phyloP scores from a whole-genome alignment of 208 protist genomes.

The Leishmania mexicana region DNA sequence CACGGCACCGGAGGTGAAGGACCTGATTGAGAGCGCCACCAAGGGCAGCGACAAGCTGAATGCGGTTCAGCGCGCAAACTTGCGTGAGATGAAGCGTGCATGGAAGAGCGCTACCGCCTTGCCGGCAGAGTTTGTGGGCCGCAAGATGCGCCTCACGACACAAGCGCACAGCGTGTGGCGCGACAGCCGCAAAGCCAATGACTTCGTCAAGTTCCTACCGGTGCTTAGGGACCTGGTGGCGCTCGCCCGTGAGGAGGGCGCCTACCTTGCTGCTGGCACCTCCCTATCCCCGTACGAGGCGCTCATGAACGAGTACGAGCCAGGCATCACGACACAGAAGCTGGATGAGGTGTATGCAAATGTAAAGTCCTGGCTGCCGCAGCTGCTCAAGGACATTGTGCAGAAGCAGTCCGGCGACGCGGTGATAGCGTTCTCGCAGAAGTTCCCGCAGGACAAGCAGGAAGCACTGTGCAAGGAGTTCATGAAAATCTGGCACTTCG shows the following conservation, averaged over 20 bases:
- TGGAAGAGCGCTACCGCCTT: conserved; percentile 49
- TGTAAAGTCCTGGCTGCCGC: conserved; percentile 80
- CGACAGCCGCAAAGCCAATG: conserved; percentile 65
- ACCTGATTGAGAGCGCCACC: conserved; percentile 46
- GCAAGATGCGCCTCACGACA: conserved; percentile 58
- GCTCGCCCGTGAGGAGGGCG: conserved; percentile 65
- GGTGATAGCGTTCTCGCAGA: conserved; percentile 35
- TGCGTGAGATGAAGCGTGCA: conserved; percentile 65
- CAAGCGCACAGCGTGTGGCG: conserved; percentile 63
- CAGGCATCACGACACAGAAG: conserved; percentile 59
- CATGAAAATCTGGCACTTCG: conserved; percentile 75
- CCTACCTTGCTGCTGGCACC: conserved; percentile 47
- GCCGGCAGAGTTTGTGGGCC: conserved; percentile 58
- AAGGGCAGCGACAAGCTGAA: conserved; percentile 35
- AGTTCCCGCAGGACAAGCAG: conserved; percentile 62
- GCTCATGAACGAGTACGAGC: conserved; percentile 82
- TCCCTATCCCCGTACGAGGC: conserved; percentile 73
- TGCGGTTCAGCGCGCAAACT: conserved; percentile 55
- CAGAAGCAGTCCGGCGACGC: conserved; percentile 44
- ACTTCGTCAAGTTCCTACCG: conserved; percentile 71
- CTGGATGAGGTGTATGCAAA: conserved; percentile 76
- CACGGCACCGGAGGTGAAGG: conserved; percentile 46
- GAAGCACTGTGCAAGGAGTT: conserved; percentile 53
- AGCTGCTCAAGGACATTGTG: conserved; percentile 70
- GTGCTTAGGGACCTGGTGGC: conserved; percentile 79